Evolutionary conservation across 1,139 yeast species (phyloP), one percentile per base, ranked within the genome.

Genomic region (Candida sp.): DNA sequence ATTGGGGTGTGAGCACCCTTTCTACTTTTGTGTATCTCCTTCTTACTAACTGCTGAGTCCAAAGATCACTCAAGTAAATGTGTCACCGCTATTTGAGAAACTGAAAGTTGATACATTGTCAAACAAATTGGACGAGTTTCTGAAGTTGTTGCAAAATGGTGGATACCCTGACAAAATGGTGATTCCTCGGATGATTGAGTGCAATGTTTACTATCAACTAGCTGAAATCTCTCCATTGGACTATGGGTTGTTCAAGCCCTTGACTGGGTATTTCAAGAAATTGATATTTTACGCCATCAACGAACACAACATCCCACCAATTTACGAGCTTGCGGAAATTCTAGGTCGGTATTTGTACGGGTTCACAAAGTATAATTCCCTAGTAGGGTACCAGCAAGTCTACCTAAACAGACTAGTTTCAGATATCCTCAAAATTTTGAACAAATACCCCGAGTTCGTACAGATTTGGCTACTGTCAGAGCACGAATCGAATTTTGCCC

Each of bases 181-280:
- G 2, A 46, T 55, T 4, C 41, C 50, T 7, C 34, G 44, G 6
- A 46, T 57, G 44, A 34, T 57, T 12, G 52, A 48, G 31, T 42
- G 32, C 12, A 51, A 49, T 7, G 49, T 49, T 35, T 58, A 52
- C 41, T 37, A 44, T 28, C 42, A 42, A 22, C 37, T 59, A 30
- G 56, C 59, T 6, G 42, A 40, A 33, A 42, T 58, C 7, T 53
- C 53, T 9, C 48, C 43, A 40, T 40, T 12, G 32, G 46, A 51
- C 22, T 28, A 38, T 26, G 44, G 17, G 26, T 42, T 59, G 27
- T 58, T 58, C 46, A 56, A 58, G 32, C 54, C 52, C 23, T 56
- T 57, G 30, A 55, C 56, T 2, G 25, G 48, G n/a, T 49, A 53
- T 22, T 56, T 57, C 41, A 58, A 59, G 40, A 52, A 52, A 22